phyloP scores from a whole-genome alignment of 208 protist genomes.

The Leishmania braziliensis region DNA sequence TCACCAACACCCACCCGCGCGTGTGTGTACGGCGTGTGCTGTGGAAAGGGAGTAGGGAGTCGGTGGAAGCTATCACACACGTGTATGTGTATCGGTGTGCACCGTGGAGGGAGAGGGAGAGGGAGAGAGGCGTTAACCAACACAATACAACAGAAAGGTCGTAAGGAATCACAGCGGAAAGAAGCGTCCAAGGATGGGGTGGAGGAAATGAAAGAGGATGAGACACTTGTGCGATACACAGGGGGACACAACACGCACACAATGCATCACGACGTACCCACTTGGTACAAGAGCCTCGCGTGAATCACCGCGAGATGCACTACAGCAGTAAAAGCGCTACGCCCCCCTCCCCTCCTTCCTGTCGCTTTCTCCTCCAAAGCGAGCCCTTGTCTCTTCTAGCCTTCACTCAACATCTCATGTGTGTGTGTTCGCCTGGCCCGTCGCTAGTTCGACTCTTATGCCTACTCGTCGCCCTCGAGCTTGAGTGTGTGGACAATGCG shows the following conservation, averaged over 20 bases:
- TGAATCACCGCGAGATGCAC: not conserved
- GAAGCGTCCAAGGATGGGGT: too few species aligned
- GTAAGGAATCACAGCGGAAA: not conserved
- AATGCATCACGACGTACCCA: not conserved
- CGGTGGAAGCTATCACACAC: too few species aligned
- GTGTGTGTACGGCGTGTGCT: not conserved
- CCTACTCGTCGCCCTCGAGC: slow-evolving; percentile 11
- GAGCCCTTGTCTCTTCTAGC: not conserved
- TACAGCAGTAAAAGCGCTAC: not conserved
- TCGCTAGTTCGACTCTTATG: not conserved
- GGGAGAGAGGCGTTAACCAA: not conserved
- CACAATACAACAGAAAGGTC: not conserved
- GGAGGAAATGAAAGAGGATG: not conserved
- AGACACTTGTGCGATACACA: not conserved
- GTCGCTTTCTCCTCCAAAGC: not conserved
- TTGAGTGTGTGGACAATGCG: slow-evolving; percentile 54
- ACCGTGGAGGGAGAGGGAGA: not conserved
- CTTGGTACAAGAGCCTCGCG: not conserved
- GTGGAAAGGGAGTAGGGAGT: too few species aligned
- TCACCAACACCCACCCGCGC: not conserved
- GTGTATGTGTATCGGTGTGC: not conserved
- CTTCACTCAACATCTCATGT: not conserved
- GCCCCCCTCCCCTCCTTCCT: not conserved
- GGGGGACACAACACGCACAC: not conserved
- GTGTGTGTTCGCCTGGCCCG: not conserved